Evolutionary conservation across 495 filamentous ascomycete genomes (phyloP), one percentile per base, ranked within the genome.

Genomic region (Neurospora sp.): DNA sequence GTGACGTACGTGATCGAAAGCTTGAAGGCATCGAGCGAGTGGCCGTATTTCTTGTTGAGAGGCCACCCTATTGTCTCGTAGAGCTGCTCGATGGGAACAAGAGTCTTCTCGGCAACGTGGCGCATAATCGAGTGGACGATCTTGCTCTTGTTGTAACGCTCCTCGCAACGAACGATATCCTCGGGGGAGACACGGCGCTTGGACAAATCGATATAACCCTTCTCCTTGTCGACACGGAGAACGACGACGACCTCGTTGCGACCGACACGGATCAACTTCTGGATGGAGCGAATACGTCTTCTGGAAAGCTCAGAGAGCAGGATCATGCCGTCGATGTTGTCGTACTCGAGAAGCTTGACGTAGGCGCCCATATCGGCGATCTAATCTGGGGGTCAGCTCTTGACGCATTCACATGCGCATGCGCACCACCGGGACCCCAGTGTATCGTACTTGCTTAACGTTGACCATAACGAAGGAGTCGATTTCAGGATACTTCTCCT

Each of bases 251-350:
- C 96, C 81, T 99, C 96, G 79, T 99, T 99, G 72, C 96, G 90
- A 37, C 96, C 96, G 72, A 99, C 96, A 68, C 96, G 91, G 79
- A 99, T 99, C 69, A 99, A 89, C 86, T 99, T 99, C 82, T 99
- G 96, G 79, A 99, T 99, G 88, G 90, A 94, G 83, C 96, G 86
- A 78, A 99, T 99, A 88, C 96, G 95, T 83, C 96, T 90, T 83
- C 96, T 88, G 37, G 96, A 98, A 69, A 99, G 88, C 81, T 99
- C 96, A 76, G 92, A 96, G 74, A 99, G 91, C 69, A 99, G 87
- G 75, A 99, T 99, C 96, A 99, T 99, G 86, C 96, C 96, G 81
- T 99, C 96, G 82, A 99, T 99, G 84, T 98, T 97, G 82, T 98
- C 96, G 83, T 99, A 99, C 85, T 99, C 96, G 76, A 99, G 90